Evolutionary conservation across 2,329 filamentous ascomycete species (phyloP), one percentile per base, ranked within the genome.

Genomic region (Ophiobolus disseminans): DNA sequence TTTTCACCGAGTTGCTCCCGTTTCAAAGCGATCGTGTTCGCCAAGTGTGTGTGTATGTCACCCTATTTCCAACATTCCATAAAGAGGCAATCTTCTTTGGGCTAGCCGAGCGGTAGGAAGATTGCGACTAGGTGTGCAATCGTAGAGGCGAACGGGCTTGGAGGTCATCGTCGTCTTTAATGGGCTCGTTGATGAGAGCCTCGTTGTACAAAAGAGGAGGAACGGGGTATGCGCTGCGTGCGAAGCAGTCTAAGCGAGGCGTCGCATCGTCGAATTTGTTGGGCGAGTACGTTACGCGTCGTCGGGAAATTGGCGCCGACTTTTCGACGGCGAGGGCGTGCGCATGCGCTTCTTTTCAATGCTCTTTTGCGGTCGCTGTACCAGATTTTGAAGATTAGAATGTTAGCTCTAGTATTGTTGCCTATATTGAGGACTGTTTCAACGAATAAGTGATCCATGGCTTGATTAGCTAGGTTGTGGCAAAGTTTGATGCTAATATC

Each of bases 51-150:
- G 39, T 57, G 50, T 45, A 40, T 48, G 4, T 50, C 50, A 1
- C 50, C 43, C n/a, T n/a, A 40, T 53, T 53, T 53, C 53, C 41
- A 48, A 57, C 39, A 31, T 53, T 42, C 50, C 40, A 53, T 39
- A 57, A 45, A 19, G 53, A 57, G 48, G 53, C 53, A 37, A 53
- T 40, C 25, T 57, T 57, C 43, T 57, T 57, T 36, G 47, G 47
- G 47, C 54, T 54, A 6, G 47, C 47, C 40, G 41, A 54, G 54
- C 54, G 47, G 44, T 31, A 45, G 45, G 54, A 57, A 30, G 47
- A 51, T 40, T 43, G 28, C 20, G 42, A 56, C 31, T 56, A 34
- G 21, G 42, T 38, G 39, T 44, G 43, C 50, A 43, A 54, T 51
- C 23, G 47, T 32, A 23, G 26, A 49, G 46, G 47, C 36, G 54